Percentiles rank a stretch among this genome's conserved stretches.
Evolutionary conservation across 1,139 yeast species (phyloP).

Genomic region (Blastobotrys raffinosifermentans): DNA sequence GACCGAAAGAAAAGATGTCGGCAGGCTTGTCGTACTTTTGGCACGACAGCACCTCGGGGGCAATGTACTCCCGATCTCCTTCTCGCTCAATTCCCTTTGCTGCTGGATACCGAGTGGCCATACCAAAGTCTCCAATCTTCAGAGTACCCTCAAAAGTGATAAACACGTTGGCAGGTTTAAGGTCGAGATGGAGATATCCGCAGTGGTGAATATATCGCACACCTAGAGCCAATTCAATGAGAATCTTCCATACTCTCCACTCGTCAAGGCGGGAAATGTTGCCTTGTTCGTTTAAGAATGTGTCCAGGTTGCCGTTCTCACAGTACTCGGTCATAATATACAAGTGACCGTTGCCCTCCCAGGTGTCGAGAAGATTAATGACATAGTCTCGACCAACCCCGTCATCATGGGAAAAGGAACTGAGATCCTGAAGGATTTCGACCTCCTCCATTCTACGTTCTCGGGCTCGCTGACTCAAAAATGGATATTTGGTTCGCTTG

Average conservation of each 20-base stretch:
- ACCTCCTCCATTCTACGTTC: constrained; percentile 52
- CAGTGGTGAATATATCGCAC: constrained; percentile 72
- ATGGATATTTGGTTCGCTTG: constrained; percentile 64
- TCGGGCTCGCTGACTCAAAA: constrained; percentile 48
- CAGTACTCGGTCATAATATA: constrained; percentile 94
- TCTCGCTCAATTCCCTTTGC: constrained; percentile 67
- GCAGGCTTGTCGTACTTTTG: constrained; percentile 88
- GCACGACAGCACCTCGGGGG: constrained; percentile 86
- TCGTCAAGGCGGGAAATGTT: constrained; percentile 76
- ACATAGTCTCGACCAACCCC: constrained; percentile 78
- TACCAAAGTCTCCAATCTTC: constrained; percentile 79
- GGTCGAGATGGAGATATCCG: constrained; percentile 74
- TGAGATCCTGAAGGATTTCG: constrained; percentile 42
- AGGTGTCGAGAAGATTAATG: constrained; percentile 73
- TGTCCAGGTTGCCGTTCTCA: constrained; percentile 87
- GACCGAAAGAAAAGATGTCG: constrained; percentile 87
- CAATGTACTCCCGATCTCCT: constrained; percentile 96
- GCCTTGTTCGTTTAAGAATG: constrained; percentile 74
- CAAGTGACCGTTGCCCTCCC: constrained; percentile 71
- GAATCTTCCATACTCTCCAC: constrained; percentile 95
- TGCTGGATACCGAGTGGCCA: constrained; percentile 55
- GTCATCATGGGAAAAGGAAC: constrained; percentile 38
- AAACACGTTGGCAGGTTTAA: constrained; percentile 92
- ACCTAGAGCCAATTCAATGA: constrained; percentile 74
- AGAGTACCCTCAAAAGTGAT: constrained; percentile 90